phyloP scores from a whole-genome alignment of 441 rosid genomes.

The Eutrema salsugineum region DNA sequence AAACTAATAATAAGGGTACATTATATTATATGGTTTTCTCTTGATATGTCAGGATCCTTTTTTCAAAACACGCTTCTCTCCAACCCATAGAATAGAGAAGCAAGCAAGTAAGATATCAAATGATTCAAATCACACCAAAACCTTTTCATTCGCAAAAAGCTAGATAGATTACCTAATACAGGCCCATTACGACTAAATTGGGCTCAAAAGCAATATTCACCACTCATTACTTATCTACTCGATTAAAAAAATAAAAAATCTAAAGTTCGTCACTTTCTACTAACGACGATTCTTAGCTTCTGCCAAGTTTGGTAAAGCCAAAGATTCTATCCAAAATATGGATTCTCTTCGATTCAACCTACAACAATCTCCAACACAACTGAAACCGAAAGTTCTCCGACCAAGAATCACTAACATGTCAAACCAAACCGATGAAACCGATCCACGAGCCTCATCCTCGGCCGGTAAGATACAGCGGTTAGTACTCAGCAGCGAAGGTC shows the following conservation, averaged over 20 bases:
- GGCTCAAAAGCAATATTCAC: background rate
- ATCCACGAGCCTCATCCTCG: conserved; percentile 34
- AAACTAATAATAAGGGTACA: too few species aligned
- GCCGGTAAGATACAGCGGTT: conserved; percentile 70
- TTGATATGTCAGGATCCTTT: background rate
- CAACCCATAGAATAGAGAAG: background rate
- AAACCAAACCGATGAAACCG: conserved; percentile 34
- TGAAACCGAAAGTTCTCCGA: conserved; percentile 15
- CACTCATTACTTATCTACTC: conserved; percentile 23
- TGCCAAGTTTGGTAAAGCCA: conserved; percentile 12
- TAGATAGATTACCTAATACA: background rate
- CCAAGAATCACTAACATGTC: conserved; percentile 27
- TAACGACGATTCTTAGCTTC: conserved; percentile 14
- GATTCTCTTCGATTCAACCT: conserved; percentile 38
- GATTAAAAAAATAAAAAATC: background rate
- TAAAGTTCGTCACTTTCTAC: background rate
- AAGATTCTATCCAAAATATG: background rate
- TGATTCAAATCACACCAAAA: background rate
- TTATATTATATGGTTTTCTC: background rate
- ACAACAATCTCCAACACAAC: conserved; percentile 13
- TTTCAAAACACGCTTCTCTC: background rate
- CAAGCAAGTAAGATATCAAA: background rate
- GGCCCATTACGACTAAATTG: conserved; percentile 7
- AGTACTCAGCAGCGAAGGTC: conserved; percentile 63
- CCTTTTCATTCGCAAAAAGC: background rate